Evolutionary conservation across 768 basidiomycete genomes (phyloP).

Genomic region (Gloeopeniophorella convolvens): DNA sequence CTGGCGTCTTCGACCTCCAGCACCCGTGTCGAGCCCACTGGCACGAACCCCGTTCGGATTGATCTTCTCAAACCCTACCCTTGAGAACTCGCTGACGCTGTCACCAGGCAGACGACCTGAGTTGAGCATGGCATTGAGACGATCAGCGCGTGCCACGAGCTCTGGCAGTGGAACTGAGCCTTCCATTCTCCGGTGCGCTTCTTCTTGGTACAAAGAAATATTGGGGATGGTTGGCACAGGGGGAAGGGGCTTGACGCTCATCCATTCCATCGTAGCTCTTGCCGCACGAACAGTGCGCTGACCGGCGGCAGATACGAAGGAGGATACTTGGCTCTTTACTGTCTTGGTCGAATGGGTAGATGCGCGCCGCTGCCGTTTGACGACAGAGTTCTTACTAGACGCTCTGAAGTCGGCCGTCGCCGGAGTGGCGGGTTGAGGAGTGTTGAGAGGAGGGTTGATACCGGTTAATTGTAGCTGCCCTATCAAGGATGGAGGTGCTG

Average conservation of each 20-base stretch:
- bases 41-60: not conserved
- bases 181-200: slow-evolving; percentile 39
- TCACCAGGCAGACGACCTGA: slow-evolving; percentile 48
- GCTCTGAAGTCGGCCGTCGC: not conserved
- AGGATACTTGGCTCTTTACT: slow-evolving; percentile 40
- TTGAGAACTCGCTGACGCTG: slow-evolving; percentile 29
- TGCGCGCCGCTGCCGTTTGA: slow-evolving; percentile 23
- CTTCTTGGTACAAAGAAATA: slow-evolving; percentile 37
- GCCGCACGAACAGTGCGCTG: slow-evolving; percentile 12
- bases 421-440: not conserved
- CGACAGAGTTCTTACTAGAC: not conserved
- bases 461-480: not conserved
- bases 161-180: slow-evolving; percentile 45
- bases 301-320: slow-evolving; percentile 38
- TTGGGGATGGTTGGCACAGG: slow-evolving; percentile 49
- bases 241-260: slow-evolving; percentile 48
- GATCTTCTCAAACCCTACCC: not conserved
- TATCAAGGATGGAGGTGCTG: not conserved
- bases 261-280: slow-evolving; percentile 28
- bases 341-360: slow-evolving; percentile 38
- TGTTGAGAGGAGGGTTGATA: not conserved
- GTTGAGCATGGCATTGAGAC: slow-evolving; percentile 43
- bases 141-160: slow-evolving; percentile 44
- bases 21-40: slow-evolving; percentile 1
- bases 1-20: slow-evolving; percentile 9